These are phyloP conservation scores for Umbelopsis isabellina DNA, from an alignment of 192 early-diverging fungal genomes.

Conservation along the genomic window DNA sequence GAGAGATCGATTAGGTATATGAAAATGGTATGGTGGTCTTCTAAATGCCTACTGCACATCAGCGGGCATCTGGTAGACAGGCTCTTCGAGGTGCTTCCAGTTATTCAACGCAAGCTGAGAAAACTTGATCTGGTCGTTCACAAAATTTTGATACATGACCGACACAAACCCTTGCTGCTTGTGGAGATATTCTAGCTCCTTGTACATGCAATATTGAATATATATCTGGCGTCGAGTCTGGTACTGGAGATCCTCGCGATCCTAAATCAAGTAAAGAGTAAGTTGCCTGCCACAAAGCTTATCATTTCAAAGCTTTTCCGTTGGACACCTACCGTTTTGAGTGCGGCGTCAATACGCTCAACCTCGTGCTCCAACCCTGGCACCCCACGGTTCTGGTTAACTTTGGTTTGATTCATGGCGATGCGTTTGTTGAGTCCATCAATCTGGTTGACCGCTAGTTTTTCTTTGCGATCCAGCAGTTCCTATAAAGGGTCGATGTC, in stretches of 20 bases:
- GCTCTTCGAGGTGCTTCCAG: slow-evolving; percentile 37
- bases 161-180: slow-evolving; percentile 60
- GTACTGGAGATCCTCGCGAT: slow-evolving; percentile 47
- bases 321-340: slow-evolving; percentile 48
- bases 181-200: slow-evolving; percentile 63
- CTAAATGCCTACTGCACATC: slow-evolving; percentile 8
- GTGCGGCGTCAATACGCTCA: slow-evolving; percentile 33
- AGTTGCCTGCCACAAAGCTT: too few relatives aligned
- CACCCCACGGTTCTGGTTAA: slow-evolving; percentile 46
- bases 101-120: slow-evolving; percentile 28
- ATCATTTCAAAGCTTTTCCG: neutral
- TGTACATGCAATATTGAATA: slow-evolving; percentile 58
- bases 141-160: slow-evolving; percentile 62
- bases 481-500: slow-evolving; percentile 30
- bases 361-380: slow-evolving; percentile 46
- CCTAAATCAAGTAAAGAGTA: slow-evolving; percentile 34
- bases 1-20: too few relatives aligned
- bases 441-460: slow-evolving; percentile 42
- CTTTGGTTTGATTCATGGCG: slow-evolving; percentile 47
- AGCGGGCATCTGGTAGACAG: slow-evolving; percentile 36
- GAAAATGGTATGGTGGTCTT: too few relatives aligned
- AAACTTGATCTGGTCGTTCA: slow-evolving; percentile 59
- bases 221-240: slow-evolving; percentile 51
- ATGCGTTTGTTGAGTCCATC: slow-evolving; percentile 63
- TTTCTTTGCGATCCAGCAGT: slow-evolving; percentile 60